Conservation (phyloP, 176 grass and related monocot species). For the Alopecurus myosuroides region DNA sequence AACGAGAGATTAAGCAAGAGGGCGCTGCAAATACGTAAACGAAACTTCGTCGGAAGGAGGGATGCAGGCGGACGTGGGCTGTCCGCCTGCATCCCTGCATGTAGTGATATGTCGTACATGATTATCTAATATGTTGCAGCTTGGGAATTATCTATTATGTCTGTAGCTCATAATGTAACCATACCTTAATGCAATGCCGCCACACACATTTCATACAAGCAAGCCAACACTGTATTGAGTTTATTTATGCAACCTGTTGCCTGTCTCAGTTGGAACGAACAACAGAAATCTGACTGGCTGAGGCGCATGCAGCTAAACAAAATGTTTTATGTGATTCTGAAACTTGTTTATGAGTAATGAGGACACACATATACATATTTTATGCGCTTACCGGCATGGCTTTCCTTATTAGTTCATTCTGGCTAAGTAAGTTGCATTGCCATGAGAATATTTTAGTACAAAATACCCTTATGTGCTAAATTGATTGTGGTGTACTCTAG, state of each 20-base stretch:
- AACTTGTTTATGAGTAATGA: background rate
- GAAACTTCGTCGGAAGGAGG: too few relatives aligned
- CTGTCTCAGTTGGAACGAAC: background rate
- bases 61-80: too few relatives aligned
- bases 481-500: background rate
- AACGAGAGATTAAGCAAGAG: too few relatives aligned
- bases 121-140: background rate
- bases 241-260: background rate
- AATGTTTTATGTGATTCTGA: background rate
- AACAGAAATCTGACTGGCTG: background rate
- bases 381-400: too few relatives aligned
- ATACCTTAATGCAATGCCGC: background rate
- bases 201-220: conserved; percentile 1
- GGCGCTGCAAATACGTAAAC: too few relatives aligned
- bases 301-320: background rate
- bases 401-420: background rate
- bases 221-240: background rate
- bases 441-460: background rate
- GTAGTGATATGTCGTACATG: background rate
- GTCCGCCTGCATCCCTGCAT: too few relatives aligned
- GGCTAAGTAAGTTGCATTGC: background rate
- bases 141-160: background rate
- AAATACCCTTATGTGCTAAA: background rate
- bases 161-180: background rate
- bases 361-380: too few relatives aligned